Evolutionary conservation across 208 protist genomes (phyloP).

Genomic region (Trypanosoma grayi): DNA sequence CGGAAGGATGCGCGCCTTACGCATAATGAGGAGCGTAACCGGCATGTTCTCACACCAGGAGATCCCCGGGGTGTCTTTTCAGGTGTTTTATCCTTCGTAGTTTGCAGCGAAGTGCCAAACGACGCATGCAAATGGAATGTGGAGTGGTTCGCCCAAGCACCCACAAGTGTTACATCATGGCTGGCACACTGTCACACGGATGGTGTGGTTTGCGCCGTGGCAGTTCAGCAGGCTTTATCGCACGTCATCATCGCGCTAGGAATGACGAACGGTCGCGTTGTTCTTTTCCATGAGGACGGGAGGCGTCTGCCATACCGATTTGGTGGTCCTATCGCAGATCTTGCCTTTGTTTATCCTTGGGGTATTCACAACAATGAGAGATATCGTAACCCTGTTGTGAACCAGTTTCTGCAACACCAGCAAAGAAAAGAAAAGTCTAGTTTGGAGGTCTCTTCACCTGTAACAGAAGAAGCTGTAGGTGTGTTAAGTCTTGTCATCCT

Average conservation of each 20-base stretch:
- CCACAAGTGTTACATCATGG: slow-evolving; percentile 40
- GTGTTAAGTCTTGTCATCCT: slow-evolving; percentile 49
- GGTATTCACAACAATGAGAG: background rate
- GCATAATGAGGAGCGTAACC: slow-evolving; percentile 5
- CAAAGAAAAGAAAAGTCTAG: background rate
- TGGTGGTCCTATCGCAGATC: slow-evolving; percentile 68
- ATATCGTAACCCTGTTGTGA: slow-evolving; percentile 31
- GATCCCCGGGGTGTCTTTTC: slow-evolving; percentile 12
- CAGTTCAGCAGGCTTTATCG: slow-evolving; percentile 36
- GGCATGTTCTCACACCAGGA: slow-evolving; percentile 9
- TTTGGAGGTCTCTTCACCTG: background rate
- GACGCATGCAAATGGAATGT: background rate
- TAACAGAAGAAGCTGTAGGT: background rate
- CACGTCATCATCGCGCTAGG: slow-evolving; percentile 47
- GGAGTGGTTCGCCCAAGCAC: background rate
- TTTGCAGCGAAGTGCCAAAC: background rate
- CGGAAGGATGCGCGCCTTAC: slow-evolving; percentile 6
- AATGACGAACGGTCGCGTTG: slow-evolving; percentile 57
- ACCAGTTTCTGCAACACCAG: slow-evolving; percentile 31
- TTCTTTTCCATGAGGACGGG: slow-evolving; percentile 32
- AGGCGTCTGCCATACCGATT: slow-evolving; percentile 38
- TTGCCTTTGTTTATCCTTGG: slow-evolving; percentile 50
- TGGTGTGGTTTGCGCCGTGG: slow-evolving; percentile 51
- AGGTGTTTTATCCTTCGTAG: slow-evolving; percentile 22
- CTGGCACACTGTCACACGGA: slow-evolving; percentile 25